Evolutionary conservation across 495 filamentous ascomycete species (phyloP), one percentile per base, ranked within the genome.

Genomic region (Sphaerosporella brunnea): DNA sequence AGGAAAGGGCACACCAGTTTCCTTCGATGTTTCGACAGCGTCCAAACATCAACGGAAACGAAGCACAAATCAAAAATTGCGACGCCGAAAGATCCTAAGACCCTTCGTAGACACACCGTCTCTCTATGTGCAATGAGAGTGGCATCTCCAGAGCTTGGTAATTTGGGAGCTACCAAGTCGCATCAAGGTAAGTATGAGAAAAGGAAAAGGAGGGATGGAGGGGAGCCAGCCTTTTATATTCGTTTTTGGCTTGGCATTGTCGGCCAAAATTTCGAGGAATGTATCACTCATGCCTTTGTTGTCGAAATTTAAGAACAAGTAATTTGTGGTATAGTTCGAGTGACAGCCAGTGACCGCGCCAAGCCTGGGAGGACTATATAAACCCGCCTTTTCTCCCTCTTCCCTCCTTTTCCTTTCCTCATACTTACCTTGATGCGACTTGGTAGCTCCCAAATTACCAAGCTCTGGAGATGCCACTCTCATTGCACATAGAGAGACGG

Each of bases 131-230:
- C 37, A 40, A 40, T 40, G 37, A 40, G 37, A 40, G 18, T 18
- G 13, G 11, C 20, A 18, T 40, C 37, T 40, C 20, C 20, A 18
- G 37, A 40, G 37, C 37, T 40, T 21, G 15, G 13, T 40, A 11
- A 2, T 40, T n/a, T 2, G 10, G n/a, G 37, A 40, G 37, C 37
- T 11, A 40, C 15, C 13, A 21, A 40, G 37, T 40, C 37, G 37
- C 37, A 40, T 40, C 37, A 40, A 40, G 18, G 37, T 40, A 40
- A 40, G 37, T 40, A 40, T 40, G 37, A 40, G 37, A 21, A 40
- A 18, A 16, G 10, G 20, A 40, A 40, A 21, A 11, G 18, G 37
- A 11, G 18, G 37, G 37, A 40, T 2, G 37, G 7, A 40, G 2
- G 37, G 37, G 37, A 13, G 28, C 5, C 28, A 13, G 28, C 7